These are phyloP conservation scores for Mycosphaerella arachidis DNA, from an alignment of 2,329 filamentous ascomycete species.

Conservation along the genomic window DNA sequence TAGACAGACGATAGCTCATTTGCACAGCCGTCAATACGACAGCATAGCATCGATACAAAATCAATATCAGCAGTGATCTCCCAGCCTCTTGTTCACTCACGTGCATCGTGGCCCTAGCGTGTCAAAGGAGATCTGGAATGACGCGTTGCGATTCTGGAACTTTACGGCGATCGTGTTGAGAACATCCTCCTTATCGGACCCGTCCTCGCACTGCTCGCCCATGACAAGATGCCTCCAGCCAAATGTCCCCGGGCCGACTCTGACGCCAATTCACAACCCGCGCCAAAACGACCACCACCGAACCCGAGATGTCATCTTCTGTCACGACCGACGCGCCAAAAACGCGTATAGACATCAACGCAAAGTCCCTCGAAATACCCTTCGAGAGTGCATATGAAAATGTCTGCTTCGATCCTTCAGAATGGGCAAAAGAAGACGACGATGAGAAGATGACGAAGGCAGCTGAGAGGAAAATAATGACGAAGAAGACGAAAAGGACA, in stretches of 20 bases:
- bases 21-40: no score
- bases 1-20: no score
- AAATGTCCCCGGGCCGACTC: not conserved
- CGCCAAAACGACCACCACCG: not conserved
- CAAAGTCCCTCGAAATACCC: not conserved
- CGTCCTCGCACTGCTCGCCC: no score
- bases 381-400: constrained; percentile 2
- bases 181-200: no score
- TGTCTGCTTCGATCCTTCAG: constrained; percentile 1
- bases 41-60: no score
- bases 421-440: not conserved
- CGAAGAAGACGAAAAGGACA: not conserved
- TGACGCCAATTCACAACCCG: not conserved
- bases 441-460: not conserved
- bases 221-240: not conserved
- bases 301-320: not conserved
- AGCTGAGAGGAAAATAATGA: not conserved
- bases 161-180: no score
- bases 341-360: not conserved
- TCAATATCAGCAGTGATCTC: no score
- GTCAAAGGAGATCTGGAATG: no score
- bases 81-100: no score
- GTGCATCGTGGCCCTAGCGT: no score
- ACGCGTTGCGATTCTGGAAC: no score
- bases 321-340: not conserved